Conservation (phyloP, 345 rosid species). For the Populus nigra region DNA sequence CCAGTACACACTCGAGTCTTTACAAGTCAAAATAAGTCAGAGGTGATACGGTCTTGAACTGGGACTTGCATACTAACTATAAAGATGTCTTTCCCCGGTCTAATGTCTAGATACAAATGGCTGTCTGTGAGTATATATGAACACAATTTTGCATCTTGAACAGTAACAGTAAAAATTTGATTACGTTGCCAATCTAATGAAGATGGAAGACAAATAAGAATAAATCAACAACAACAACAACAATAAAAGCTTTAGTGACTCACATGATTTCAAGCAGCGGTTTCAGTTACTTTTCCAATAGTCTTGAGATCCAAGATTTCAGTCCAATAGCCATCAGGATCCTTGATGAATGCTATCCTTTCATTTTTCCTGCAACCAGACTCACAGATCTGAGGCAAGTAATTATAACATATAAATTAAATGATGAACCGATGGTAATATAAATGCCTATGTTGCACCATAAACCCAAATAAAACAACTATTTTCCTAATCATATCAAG, state of each 20-base stretch:
- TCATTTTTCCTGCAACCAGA: constrained; percentile 71
- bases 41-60: too few relatives aligned
- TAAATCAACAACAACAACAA: not conserved
- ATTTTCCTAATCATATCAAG: not conserved
- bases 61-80: too few relatives aligned
- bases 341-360: constrained; percentile 89
- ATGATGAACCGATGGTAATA: not conserved
- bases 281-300: constrained; percentile 35
- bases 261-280: constrained; percentile 36
- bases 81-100: too few relatives aligned
- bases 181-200: not conserved
- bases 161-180: not conserved
- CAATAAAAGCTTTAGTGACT: not conserved
- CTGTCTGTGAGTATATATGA: not conserved
- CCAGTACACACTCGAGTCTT: too few relatives aligned
- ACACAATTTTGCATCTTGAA: not conserved
- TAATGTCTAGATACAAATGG: too few relatives aligned
- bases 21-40: too few relatives aligned
- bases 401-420: not conserved
- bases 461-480: not conserved
- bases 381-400: constrained; percentile 1
- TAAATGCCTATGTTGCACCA: not conserved
- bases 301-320: constrained; percentile 82
- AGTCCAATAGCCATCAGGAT: constrained; percentile 96
- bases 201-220: not conserved